Conservation (phyloP, 176 grass and related monocot genomes). For the Elymus sibiricus region DNA sequence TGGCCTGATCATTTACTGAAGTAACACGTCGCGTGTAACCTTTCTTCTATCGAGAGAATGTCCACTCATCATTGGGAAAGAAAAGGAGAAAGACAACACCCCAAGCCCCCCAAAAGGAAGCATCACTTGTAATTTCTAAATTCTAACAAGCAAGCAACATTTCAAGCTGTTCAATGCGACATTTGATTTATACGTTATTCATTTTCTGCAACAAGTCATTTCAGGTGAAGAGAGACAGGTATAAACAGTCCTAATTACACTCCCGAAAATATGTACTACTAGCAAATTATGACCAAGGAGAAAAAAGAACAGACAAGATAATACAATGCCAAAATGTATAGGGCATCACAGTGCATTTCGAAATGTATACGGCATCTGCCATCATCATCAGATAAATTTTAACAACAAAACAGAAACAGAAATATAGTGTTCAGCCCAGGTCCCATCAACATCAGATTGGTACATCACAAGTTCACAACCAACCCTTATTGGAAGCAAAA, state of each 20-base stretch:
- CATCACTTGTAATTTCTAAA: background rate
- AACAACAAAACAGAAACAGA: constrained; percentile 27
- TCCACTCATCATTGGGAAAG: no score
- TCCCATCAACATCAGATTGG: constrained; percentile 9
- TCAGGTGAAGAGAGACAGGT: background rate
- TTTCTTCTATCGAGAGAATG: no score
- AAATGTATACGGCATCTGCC: constrained; percentile 23
- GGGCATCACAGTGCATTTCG: constrained; percentile 1
- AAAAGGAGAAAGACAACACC: background rate
- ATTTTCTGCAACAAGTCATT: background rate
- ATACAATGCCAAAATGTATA: constrained; percentile 20
- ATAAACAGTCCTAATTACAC: background rate
- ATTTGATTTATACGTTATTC: background rate
- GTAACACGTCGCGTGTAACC: background rate
- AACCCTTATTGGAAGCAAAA: constrained; percentile 42
- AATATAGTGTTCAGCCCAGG: constrained; percentile 23
- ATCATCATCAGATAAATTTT: constrained; percentile 20
- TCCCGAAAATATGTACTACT: background rate
- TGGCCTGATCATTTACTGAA: background rate
- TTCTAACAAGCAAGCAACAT: background rate
- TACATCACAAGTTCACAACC: constrained; percentile 15
- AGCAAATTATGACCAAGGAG: background rate
- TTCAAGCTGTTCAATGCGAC: background rate
- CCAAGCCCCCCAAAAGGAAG: background rate
- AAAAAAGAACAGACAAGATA: background rate